These are phyloP conservation scores for Hypoxylon sp. DNA, from an alignment of 2,329 filamentous ascomycete species.

Conservation along the genomic window DNA sequence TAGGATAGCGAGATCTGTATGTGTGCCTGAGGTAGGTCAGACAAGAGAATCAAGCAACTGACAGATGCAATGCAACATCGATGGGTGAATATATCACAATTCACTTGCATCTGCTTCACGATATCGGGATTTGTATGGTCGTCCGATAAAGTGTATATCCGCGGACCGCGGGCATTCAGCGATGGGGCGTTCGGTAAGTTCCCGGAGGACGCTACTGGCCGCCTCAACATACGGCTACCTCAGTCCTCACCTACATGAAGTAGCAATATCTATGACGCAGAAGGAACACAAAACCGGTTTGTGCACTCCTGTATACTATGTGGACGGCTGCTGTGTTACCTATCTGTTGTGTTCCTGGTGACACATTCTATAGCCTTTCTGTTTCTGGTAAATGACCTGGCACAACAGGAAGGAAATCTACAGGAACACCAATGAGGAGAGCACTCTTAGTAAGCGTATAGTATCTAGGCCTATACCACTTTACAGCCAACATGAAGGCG, in stretches of 20 bases:
- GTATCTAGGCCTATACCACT: not conserved
- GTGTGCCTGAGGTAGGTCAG: constrained; percentile 9
- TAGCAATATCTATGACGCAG: not conserved
- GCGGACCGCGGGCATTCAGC: not conserved
- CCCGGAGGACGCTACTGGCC: not conserved
- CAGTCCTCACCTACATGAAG: not conserved
- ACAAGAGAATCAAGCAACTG: constrained; percentile 4
- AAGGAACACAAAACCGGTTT: not conserved
- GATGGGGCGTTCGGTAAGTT: constrained; percentile 3
- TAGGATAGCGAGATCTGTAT: constrained; percentile 19
- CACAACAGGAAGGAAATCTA: constrained; percentile 7
- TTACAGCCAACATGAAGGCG: constrained; percentile 2
- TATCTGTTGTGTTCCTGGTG: constrained; percentile 3
- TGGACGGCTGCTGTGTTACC: not conserved
- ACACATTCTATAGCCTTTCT: not conserved
- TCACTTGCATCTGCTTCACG: constrained; percentile 4
- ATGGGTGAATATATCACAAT: constrained; percentile 2
- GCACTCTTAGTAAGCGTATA: not conserved
- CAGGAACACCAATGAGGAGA: constrained; percentile 12
- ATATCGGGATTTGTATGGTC: constrained; percentile 1
- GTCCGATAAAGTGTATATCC: constrained; percentile 8
- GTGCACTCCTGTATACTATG: not conserved
- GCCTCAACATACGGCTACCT: not conserved
- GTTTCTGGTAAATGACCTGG: constrained; percentile 2
- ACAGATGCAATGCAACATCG: constrained; percentile 30